These are phyloP conservation scores for Gelatoporia subvermispora DNA, from an alignment of 768 basidiomycete genomes.

Conservation along the genomic window DNA sequence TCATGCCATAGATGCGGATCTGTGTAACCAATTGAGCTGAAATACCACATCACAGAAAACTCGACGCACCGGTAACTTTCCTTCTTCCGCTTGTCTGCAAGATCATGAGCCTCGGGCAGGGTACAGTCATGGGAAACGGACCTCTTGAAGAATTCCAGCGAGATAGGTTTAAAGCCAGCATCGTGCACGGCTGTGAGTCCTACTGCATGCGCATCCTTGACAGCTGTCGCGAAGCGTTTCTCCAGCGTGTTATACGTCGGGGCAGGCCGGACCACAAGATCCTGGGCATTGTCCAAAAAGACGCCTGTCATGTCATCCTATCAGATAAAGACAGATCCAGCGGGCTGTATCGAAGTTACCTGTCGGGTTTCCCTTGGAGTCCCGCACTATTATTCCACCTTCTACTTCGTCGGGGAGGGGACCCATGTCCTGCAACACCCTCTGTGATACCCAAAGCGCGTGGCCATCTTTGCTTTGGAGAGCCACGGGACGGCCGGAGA, in stretches of 20 bases:
- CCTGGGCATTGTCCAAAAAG: slow-evolving; percentile 84
- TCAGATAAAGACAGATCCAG: neutral
- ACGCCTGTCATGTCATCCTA: slow-evolving; percentile 42
- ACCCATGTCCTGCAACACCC: slow-evolving; percentile 49
- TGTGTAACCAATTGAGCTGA: slow-evolving; percentile 18
- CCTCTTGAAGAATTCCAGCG: slow-evolving; percentile 73
- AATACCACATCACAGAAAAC: neutral
- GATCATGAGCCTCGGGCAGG: slow-evolving; percentile 2
- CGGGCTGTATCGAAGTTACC: slow-evolving; percentile 37
- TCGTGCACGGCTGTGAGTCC: slow-evolving; percentile 88
- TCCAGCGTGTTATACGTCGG: slow-evolving; percentile 60
- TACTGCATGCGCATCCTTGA: slow-evolving; percentile 59
- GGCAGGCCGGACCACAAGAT: slow-evolving; percentile 58
- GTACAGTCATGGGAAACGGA: slow-evolving; percentile 23
- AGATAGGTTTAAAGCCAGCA: slow-evolving; percentile 65
- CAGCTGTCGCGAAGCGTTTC: slow-evolving; percentile 55
- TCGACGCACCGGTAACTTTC: slow-evolving; percentile 55
- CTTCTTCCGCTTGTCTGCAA: slow-evolving; percentile 54
- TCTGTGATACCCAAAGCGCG: slow-evolving; percentile 79
- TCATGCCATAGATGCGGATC: slow-evolving; percentile 79
- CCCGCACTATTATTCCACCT: slow-evolving; percentile 76
- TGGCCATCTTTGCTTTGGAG: slow-evolving; percentile 87
- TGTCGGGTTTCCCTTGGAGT: slow-evolving; percentile 60
- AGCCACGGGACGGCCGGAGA: slow-evolving; percentile 66
- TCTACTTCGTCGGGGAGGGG: slow-evolving; percentile 67